phyloP scores from a whole-genome alignment of 805 yeast genomes.

The Wickerhamiella azyma region DNA sequence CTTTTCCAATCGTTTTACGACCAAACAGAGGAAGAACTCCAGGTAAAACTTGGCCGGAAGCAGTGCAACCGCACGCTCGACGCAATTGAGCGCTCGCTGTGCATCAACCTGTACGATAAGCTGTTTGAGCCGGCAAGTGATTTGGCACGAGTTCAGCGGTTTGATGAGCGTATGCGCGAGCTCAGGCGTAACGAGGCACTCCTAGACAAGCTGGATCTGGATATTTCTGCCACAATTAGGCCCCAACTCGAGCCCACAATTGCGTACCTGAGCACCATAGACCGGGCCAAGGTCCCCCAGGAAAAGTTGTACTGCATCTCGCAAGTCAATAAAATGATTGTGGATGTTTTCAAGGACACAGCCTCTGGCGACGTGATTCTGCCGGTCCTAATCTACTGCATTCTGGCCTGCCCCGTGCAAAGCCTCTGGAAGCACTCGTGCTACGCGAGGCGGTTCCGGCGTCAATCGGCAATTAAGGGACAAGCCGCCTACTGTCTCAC shows the following conservation, averaged over 20 bases:
- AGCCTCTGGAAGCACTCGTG: slow-evolving; percentile 26
- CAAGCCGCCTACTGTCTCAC: slow-evolving; percentile 31
- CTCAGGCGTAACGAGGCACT: slow-evolving; percentile 20
- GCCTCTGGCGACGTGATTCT: slow-evolving; percentile 28
- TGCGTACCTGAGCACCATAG: slow-evolving; percentile 15
- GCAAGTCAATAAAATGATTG: slow-evolving; percentile 27
- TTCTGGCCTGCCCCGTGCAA: slow-evolving; percentile 23
- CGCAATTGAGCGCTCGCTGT: slow-evolving; percentile 27
- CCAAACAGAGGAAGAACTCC: slow-evolving; percentile 21
- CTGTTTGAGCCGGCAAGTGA: slow-evolving; percentile 21
- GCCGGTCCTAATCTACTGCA: slow-evolving; percentile 27
- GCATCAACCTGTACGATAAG: slow-evolving; percentile 26
- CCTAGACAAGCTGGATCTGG: slow-evolving; percentile 23
- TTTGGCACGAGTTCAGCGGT: slow-evolving; percentile 15
- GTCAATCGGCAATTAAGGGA: slow-evolving; percentile 24
- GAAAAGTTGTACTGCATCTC: slow-evolving; percentile 25
- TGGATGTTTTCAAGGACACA: slow-evolving; percentile 19
- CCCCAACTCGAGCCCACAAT: slow-evolving; percentile 12
- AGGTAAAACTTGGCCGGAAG: slow-evolving; percentile 15
- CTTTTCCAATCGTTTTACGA: slow-evolving; percentile 30
- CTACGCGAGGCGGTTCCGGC: slow-evolving; percentile 29
- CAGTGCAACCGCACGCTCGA: slow-evolving; percentile 20
- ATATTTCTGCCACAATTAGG: slow-evolving; percentile 10
- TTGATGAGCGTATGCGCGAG: slow-evolving; percentile 21
- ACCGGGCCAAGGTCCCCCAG: slow-evolving; percentile 24